Conservation (phyloP, 1,284 basidiomycete genomes). For the Cryptococcus floricola region DNA sequence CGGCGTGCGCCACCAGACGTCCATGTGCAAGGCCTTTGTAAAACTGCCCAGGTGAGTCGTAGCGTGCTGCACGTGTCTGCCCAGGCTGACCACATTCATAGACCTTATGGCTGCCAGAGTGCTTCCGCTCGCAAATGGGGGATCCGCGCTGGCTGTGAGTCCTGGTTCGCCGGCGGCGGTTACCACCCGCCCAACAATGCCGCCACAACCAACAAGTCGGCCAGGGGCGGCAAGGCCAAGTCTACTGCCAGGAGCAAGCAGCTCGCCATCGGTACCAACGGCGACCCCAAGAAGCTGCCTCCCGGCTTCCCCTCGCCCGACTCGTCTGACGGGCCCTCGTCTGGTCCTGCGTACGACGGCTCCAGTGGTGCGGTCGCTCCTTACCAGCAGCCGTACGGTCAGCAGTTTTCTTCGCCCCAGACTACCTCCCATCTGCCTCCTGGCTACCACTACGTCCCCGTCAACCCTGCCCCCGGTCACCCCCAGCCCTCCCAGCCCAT, state of each 20-base stretch:
- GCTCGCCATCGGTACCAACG: conserved; percentile 31
- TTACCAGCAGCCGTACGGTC: neutral
- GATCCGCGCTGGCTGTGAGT: conserved; percentile 46
- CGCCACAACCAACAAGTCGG: conserved; percentile 2
- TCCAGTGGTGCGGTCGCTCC: conserved; percentile 3
- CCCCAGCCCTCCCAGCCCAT: conserved; percentile 17
- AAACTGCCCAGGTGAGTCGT: conserved; percentile 30
- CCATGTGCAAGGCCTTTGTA: conserved; percentile 49
- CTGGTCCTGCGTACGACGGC: conserved; percentile 34
- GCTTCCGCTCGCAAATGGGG: conserved; percentile 49
- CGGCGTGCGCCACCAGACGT: conserved; percentile 49
- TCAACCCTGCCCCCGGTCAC: conserved; percentile 15
- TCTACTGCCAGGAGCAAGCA: conserved; percentile 32
- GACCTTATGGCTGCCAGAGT: conserved; percentile 48
- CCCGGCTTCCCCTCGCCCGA: conserved; percentile 7
- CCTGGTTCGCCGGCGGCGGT: conserved; percentile 40
- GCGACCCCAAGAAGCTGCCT: conserved; percentile 5
- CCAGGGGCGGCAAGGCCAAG: conserved; percentile 26
- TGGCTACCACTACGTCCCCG: conserved; percentile 35
- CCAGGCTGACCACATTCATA: too few species aligned
- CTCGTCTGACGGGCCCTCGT: conserved; percentile 26
- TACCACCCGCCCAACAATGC: conserved; percentile 32
- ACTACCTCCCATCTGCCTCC: conserved; percentile 16
- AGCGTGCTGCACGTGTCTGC: too few species aligned
- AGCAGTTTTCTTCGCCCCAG: conserved; percentile 3